These are phyloP conservation scores for Artomyces pyxidatus DNA, from an alignment of 768 basidiomycete species.

Conservation along the genomic window DNA sequence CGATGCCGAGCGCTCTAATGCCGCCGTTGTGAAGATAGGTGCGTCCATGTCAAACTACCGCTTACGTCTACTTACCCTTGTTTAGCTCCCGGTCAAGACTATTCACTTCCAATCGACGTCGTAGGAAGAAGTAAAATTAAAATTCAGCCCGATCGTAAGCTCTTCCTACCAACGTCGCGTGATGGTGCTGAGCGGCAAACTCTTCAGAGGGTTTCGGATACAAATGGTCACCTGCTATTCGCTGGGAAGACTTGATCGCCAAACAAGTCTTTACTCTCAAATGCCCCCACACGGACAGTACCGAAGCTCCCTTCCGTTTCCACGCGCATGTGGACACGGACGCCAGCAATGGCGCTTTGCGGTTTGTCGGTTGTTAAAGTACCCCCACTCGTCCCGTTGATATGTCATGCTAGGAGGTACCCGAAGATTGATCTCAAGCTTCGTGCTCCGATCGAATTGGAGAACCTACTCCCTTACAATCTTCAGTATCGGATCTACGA, in stretches of 20 bases:
- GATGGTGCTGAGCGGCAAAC: too few species aligned
- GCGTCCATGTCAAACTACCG: constrained; percentile 13
- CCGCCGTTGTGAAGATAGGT: constrained; percentile 79
- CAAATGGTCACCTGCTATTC: constrained; percentile 81
- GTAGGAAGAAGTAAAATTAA: constrained; percentile 76
- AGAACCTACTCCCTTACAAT: constrained; percentile 92
- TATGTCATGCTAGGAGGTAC: constrained; percentile 51
- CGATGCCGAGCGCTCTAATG: constrained; percentile 70
- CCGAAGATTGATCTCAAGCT: constrained; percentile 82
- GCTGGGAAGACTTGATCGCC: constrained; percentile 81
- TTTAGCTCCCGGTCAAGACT: constrained; percentile 72
- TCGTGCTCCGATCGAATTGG: constrained; percentile 89
- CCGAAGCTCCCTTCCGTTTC: constrained; percentile 88
- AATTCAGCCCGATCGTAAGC: constrained; percentile 88
- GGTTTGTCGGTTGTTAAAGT: too few species aligned
- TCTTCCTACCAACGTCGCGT: too few species aligned
- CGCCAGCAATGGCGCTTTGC: constrained; percentile 30
- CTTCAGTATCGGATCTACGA: constrained; percentile 95
- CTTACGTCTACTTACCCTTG: neutral
- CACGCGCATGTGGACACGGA: constrained; percentile 87
- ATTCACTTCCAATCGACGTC: constrained; percentile 83
- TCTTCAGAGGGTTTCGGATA: constrained; percentile 88
- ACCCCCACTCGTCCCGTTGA: too few species aligned
- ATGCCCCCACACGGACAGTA: constrained; percentile 74
- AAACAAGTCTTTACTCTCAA: constrained; percentile 65